Percentiles rank a stretch among this genome's conserved stretches.
Evolutionary conservation across 257 asterid genomes (phyloP).

Genomic region (Orobanche coerulescens): DNA sequence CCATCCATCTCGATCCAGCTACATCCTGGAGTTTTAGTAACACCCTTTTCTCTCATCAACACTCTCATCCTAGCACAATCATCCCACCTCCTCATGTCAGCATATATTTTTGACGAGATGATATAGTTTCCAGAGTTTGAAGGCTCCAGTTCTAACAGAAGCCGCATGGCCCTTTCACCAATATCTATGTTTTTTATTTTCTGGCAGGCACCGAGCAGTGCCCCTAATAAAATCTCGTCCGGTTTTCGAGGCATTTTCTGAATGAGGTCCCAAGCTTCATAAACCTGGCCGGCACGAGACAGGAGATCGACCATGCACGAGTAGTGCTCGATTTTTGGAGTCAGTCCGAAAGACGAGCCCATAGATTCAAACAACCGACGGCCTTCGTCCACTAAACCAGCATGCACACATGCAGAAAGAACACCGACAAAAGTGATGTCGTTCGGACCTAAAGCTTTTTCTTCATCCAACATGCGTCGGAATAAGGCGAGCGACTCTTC

Average conservation of each 20-base stretch:
- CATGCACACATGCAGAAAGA: constrained; percentile 88
- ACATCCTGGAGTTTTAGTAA: constrained; percentile 80
- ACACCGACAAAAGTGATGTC: constrained; percentile 69
- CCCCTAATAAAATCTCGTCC: constrained; percentile 66
- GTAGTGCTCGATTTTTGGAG: constrained; percentile 79
- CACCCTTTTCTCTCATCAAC: constrained; percentile 69
- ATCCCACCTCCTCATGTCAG: constrained; percentile 62
- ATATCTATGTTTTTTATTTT: constrained; percentile 55
- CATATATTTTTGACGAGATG: constrained; percentile 67
- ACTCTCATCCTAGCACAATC: constrained; percentile 74
- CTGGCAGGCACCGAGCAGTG: constrained; percentile 78
- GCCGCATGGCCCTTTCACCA: constrained; percentile 61
- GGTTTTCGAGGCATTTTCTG: constrained; percentile 80
- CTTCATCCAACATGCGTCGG: constrained; percentile 48
- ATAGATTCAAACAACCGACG: constrained; percentile 40
- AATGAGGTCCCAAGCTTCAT: constrained; percentile 83
- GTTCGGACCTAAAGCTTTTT: constrained; percentile 38
- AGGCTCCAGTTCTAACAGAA: constrained; percentile 71
- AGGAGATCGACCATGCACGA: constrained; percentile 92
- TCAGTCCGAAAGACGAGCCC: constrained; percentile 53
- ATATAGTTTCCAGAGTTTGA: constrained; percentile 75
- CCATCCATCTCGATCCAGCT: constrained; percentile 84
- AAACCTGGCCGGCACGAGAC: constrained; percentile 74
- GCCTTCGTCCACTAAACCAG: constrained; percentile 79
- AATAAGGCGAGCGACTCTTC: constrained; percentile 63